Evolutionary conservation across 306 rosid species (phyloP).

Genomic region (Ammopiptanthus mongolicus): DNA sequence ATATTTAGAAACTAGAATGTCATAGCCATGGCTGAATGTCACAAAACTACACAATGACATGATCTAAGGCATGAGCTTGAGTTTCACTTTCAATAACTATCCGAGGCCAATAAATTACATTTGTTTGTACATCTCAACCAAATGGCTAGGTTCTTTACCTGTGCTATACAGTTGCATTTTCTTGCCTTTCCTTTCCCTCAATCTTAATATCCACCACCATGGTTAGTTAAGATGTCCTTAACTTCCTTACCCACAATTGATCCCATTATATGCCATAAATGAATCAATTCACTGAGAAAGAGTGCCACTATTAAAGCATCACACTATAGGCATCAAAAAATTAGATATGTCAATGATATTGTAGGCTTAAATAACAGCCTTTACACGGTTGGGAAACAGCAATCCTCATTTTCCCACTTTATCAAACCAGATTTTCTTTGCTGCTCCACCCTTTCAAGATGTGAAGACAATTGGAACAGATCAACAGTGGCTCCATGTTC

Average conservation of each 20-base stretch:
- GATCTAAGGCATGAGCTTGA: not conserved
- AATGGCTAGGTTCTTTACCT: not conserved
- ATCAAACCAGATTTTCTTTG: conserved; percentile 49
- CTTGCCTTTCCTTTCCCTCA: conserved; percentile 10
- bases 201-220: conserved; percentile 15
- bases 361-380: conserved; percentile 16
- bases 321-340: conserved; percentile 3
- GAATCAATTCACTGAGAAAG: not conserved
- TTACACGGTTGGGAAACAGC: conserved; percentile 40
- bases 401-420: conserved; percentile 48
- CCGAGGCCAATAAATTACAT: not conserved
- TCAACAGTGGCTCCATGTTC: conserved; percentile 53
- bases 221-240: conserved; percentile 4
- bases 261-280: not conserved
- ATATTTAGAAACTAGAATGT: not conserved
- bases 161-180: conserved; percentile 23
- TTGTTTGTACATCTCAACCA: conserved; percentile 15
- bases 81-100: not conserved
- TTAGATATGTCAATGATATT: conserved; percentile 24
- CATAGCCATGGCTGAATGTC: not conserved
- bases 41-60: not conserved
- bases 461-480: conserved; percentile 65
- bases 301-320: not conserved
- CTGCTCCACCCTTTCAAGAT: conserved; percentile 76
- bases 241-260: conserved; percentile 17